phyloP scores from a whole-genome alignment of 2,329 filamentous ascomycete genomes.

The Fusarium lateritium region DNA sequence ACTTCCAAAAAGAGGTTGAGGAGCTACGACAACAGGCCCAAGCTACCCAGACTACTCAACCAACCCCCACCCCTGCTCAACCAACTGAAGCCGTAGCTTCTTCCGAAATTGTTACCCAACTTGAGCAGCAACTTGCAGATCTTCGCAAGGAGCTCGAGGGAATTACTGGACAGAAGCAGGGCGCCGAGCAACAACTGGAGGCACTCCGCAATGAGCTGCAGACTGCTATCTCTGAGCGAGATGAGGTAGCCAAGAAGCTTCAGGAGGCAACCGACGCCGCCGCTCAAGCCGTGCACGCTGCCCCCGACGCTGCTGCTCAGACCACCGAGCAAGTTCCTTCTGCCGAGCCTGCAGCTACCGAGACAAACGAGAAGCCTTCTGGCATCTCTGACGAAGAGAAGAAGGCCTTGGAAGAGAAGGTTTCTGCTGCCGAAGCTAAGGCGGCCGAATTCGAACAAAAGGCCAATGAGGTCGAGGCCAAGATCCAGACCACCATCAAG shows the following conservation, averaged over 20 bases:
- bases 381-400: conserved; percentile 70
- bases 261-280: conserved; percentile 49
- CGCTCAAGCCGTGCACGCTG: conserved; percentile 55
- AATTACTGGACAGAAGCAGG: conserved; percentile 76
- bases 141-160: conserved; percentile 74
- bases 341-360: conserved; percentile 29
- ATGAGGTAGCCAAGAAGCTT: conserved; percentile 66
- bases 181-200: conserved; percentile 75
- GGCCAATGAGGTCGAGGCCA: conserved; percentile 74
- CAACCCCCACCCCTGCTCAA: conserved; percentile 52
- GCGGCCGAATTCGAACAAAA: conserved; percentile 76
- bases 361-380: conserved; percentile 33
- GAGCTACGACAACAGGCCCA: conserved; percentile 56
- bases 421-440: conserved; percentile 72
- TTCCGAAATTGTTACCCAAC: conserved; percentile 62
- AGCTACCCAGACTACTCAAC: conserved; percentile 54
- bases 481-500: conserved; percentile 73
- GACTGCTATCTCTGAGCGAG: conserved; percentile 73
- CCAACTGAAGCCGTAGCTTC: conserved; percentile 58
- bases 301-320: conserved; percentile 59
- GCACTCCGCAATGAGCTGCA: conserved; percentile 72
- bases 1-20: conserved; percentile 61
- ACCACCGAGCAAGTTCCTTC: conserved; percentile 42
- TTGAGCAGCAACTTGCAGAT: conserved; percentile 65
- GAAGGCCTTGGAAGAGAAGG: conserved; percentile 72